phyloP scores from a whole-genome alignment of 225 moss, liverwort and hornwort species.

The Asterella californica region DNA sequence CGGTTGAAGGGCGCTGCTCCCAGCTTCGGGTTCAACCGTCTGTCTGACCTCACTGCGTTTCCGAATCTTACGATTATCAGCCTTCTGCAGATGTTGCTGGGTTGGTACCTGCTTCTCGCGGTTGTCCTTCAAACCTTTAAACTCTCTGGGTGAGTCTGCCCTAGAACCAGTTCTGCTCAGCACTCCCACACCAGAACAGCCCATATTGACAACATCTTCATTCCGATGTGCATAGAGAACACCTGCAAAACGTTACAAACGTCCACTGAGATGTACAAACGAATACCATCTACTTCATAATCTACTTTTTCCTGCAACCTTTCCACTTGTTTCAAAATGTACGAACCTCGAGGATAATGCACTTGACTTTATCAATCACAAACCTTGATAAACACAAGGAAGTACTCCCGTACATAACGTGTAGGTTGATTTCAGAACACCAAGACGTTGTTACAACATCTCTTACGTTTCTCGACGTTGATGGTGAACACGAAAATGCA shows the following conservation, averaged over 20 bases:
- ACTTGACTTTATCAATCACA: not conserved
- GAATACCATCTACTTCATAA: not conserved
- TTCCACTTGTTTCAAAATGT: not conserved
- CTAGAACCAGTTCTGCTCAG: not conserved
- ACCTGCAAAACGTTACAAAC: slow-evolving; percentile 44
- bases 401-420: no score
- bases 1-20: not conserved
- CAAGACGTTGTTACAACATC: no score
- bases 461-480: no score
- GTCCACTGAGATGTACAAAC: not conserved
- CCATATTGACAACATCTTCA: slow-evolving; percentile 80
- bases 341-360: not conserved
- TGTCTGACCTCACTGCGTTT: not conserved
- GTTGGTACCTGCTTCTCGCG: not conserved
- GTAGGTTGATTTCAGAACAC: no score
- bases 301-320: no score
- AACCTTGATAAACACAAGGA: not conserved
- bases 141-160: not conserved
- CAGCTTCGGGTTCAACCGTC: slow-evolving; percentile 9
- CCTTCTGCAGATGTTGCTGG: not conserved
- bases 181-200: slow-evolving; percentile 18
- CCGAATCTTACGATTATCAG: not conserved
- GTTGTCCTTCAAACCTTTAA: slow-evolving; percentile 5
- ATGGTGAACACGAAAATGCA: no score
- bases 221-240: slow-evolving; percentile 88